These are phyloP conservation scores for Isabelozyma heimii DNA, from an alignment of 805 yeast species.

Conservation along the genomic window DNA sequence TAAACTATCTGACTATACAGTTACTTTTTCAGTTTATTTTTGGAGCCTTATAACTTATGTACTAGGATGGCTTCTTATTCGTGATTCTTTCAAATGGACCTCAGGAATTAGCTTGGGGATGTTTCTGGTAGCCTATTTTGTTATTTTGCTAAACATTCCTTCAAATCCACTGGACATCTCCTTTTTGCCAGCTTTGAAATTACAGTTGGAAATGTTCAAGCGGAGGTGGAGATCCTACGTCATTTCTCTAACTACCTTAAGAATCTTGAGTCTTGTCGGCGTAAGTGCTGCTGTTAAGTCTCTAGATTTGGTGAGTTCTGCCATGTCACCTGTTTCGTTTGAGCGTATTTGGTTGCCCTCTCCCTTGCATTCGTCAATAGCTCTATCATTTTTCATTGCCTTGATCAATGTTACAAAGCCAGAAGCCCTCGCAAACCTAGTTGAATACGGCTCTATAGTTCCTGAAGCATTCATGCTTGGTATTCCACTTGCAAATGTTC, in stretches of 20 bases:
- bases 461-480: neutral
- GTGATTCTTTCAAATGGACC: neutral
- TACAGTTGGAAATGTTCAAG: neutral
- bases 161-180: neutral
- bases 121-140: neutral
- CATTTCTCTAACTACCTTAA: neutral
- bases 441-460: neutral
- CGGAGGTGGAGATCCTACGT: neutral
- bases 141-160: neutral
- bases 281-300: neutral
- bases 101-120: neutral
- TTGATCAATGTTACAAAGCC: neutral
- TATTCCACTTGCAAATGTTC: neutral
- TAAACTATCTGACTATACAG: no score
- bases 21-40: no score
- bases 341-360: no score
- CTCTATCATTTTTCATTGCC: neutral
- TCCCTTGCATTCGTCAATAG: no score
- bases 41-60: no score
- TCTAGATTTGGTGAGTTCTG: neutral
- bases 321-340: no score
- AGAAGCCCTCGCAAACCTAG: neutral
- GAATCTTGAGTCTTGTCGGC: neutral
- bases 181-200: neutral
- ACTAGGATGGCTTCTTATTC: neutral